These are phyloP conservation scores for Mucor racemosus DNA, from an alignment of 371 early-diverging fungal genomes.

Conservation along the genomic window DNA sequence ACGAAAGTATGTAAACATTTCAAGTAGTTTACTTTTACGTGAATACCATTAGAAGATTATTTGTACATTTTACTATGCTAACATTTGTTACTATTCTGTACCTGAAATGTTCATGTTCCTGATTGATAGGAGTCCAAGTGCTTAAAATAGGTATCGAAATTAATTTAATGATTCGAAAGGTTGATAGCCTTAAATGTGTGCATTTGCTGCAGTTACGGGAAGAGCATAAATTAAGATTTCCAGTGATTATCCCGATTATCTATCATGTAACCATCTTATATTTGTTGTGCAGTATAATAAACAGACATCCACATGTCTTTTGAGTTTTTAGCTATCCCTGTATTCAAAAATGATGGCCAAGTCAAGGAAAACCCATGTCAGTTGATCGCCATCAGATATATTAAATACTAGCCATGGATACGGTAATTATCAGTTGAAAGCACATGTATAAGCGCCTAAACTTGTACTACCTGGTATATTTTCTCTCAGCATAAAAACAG, in stretches of 20 bases:
- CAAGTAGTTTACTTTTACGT: no score
- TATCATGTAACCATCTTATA: not conserved
- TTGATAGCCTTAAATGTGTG: not conserved
- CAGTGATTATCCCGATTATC: not conserved
- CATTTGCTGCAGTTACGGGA: not conserved
- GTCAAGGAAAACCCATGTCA: not conserved
- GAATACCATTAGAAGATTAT: no score
- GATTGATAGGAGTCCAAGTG: no score
- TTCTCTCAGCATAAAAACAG: slow-evolving; percentile 8
- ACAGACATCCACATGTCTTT: not conserved
- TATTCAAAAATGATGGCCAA: not conserved
- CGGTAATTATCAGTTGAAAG: not conserved
- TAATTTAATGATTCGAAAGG: not conserved
- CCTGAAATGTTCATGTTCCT: no score
- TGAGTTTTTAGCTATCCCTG: not conserved
- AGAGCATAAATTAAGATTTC: not conserved
- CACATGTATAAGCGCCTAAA: slow-evolving; percentile 1
- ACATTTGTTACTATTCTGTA: no score
- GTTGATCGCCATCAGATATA: not conserved
- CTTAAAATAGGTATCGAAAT: not conserved
- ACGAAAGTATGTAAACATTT: no score
- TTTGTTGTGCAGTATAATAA: not conserved
- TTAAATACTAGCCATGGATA: not conserved
- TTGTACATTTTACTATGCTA: no score
- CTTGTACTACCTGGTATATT: not conserved